Evolutionary conservation across 192 early-diverging fungal species (phyloP), one percentile per base, ranked within the genome.

Genomic region (Linnemannia schmuckeri): DNA sequence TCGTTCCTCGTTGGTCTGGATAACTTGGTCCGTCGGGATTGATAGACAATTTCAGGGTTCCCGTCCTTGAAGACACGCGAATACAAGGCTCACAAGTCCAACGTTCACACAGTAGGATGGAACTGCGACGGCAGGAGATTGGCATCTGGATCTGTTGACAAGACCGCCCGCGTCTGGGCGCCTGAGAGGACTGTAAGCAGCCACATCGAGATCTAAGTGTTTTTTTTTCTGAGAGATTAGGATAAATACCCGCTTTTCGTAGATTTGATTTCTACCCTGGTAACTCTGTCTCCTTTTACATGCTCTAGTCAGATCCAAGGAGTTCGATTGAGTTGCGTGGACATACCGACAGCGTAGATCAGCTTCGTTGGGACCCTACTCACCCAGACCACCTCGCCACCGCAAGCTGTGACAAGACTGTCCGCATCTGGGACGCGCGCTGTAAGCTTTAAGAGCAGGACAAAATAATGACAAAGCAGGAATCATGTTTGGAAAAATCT

Each of bases 341-440:
- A 27, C 96, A 97, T 88, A 90, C 90, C 7, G 96, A 94, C 69
- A 94, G 94, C 76, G 93, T 97, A 2, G 94, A 96, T 88, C 95
- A 96, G 77, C 82, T 97, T 12, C 88, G 90, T 30, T 97, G 95
- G 95, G 94, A 95, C 88, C 96, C 96, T 8, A 91, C 92, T 24
- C 90, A 95, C 77, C 91, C 93, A 13, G 91, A 96, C 76, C 80
- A 88, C 38, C 89, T 97, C 46, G 96, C 94, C 4, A 95, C 96
- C 5, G 94, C 95, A 18, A 95, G 94, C 33, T 91, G 93, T 55
- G 96, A 97, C 83, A 95, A 90, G 72, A 96, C 95, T 3, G 92
- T 96, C 18, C 88, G 96, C 44, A 85, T 97, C 66, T 97, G 96
- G 96, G 96, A 97, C 88, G 90, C 95, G 52, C 88, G 96, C 74